Evolutionary conservation across 306 rosid species (phyloP), one percentile per base, ranked within the genome.

Genomic region (Echinosophora koreensis): DNA sequence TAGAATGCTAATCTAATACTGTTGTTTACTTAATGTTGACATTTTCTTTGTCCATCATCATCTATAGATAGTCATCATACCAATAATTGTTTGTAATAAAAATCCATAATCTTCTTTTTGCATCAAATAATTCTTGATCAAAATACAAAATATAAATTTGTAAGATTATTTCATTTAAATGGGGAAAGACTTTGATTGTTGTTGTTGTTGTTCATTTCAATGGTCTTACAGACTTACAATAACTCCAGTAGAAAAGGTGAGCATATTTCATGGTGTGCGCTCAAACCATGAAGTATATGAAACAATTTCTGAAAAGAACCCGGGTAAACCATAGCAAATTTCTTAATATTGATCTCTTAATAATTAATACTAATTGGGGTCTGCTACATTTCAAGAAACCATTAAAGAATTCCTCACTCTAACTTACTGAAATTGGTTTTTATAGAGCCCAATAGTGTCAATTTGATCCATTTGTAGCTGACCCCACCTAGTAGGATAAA

Each of bases 11-110:
- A 55, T 28, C 16, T 30, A 66, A 46, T 22, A 30, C 63, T 22
- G 32, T 75, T 59, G 10, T 73, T 73, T 32, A 12, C 71, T 38
- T 15, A 56, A 57, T 66, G 44, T 51, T 37, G 59, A 28, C 54
- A 46, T 56, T 56, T 61, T 58, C 30, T 41, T 28, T n/a, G 59
- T 59, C 38, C 52, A 13, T 60, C 5, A 54, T 62, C 49, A 27
- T 71, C 44, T 55, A 16, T 56, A 28, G 59, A 62, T 12, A 51
- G 54, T 61, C 16, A 38, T 59, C 34, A 14, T 49, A 60, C 61
- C 7, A 5, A n/a, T 11, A 11, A 3, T 79, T 59, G 7, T 55
- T 74, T 27, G 17, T n/a, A 51, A 38, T 49, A 37, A 16, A 66
- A 64, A 38, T 64, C 16, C 8, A 37, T 51, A 22, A 15, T 65